These are phyloP conservation scores for Fusarium graminum DNA, from an alignment of 2,329 filamentous ascomycete species.

Conservation along the genomic window DNA sequence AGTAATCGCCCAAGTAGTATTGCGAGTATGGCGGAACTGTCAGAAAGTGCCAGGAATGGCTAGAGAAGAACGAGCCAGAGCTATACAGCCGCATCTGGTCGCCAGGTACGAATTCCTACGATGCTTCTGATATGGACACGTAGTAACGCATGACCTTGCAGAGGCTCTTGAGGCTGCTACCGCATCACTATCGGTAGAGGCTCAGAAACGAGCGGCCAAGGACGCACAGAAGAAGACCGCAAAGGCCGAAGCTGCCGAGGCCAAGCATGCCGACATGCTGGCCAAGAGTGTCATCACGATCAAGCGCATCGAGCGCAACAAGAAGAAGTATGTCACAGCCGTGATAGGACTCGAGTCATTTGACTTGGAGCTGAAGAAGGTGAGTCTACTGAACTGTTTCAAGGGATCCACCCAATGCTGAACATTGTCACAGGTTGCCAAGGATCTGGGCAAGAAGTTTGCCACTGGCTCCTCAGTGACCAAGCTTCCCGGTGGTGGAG, in stretches of 20 bases:
- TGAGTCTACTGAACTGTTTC: conserved; percentile 36
- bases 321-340: conserved; percentile 95
- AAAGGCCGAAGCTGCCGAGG: conserved; percentile 89
- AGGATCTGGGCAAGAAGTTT: conserved; percentile 99
- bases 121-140: conserved; percentile 13
- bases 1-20: conserved; percentile 73
- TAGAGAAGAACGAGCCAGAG: conserved; percentile 78
- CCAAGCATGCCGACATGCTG: conserved; percentile 84
- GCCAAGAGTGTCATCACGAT: conserved; percentile 87
- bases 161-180: conserved; percentile 88
- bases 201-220: conserved; percentile 94
- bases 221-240: conserved; percentile 97
- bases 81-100: conserved; percentile 89
- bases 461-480: conserved; percentile 94
- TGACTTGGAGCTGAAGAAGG: conserved; percentile 92
- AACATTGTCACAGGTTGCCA: conserved; percentile 69
- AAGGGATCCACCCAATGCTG: conserved; percentile 18
- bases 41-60: conserved; percentile 98
- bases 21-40: conserved; percentile 98
- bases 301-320: conserved; percentile 98
- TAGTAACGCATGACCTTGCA: conserved; percentile 51
- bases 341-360: conserved; percentile 93
- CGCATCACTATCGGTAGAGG: conserved; percentile 86
- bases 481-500: conserved; percentile 84
- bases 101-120: conserved; percentile 69